Evolutionary conservation across 2,329 filamentous ascomycete genomes (phyloP), one percentile per base, ranked within the genome.

Genomic region (Pseudopyrenochaeta lycopersici): DNA sequence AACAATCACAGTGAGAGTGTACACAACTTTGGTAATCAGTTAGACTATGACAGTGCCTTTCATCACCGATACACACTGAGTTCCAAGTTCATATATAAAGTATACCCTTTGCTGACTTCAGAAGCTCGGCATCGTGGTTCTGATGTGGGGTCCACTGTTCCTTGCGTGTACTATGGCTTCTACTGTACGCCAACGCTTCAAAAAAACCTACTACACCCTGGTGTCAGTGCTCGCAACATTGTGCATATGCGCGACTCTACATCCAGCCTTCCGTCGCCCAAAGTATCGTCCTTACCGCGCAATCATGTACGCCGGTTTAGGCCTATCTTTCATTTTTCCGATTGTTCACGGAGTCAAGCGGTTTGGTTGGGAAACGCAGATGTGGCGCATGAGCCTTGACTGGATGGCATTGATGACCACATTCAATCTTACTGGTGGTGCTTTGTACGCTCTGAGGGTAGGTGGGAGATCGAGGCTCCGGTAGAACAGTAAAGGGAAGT

Each of bases 141-240:
- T 65, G 2, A 62, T 63, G 49, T 62, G 57, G 60, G 54, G 57
- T 58, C 57, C 17, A 64, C 59, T 2, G 50, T 64, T 4, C 62
- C 59, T 1, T 50, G 54, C 33, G 46, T 58, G 3, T 61, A 62
- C 45, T 64, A 62, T 30, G 62, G 56, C 4, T 62, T 62, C 46
- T 59, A 44, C 50, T 61, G 58, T 44, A 48, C 17, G 1, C 46
- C 47, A 1, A 29, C 32, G 10, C 46, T 60, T 2, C 59, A 60
- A 35, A 38, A n/a, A 14, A 12, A 46, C 33, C 7, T 62, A 64
- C 49, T 62, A 56, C 15, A 49, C 35, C 6, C 46, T 62, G 11
- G 59, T 61, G 10, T 58, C 60, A 5, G 43, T 54, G 4, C 50
- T 61, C 7, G 54, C 56, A 17, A 10, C 33, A 9, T 32, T 27